These are phyloP conservation scores for Tulasnella sp. DNA, from an alignment of 768 basidiomycete species.

Conservation along the genomic window DNA sequence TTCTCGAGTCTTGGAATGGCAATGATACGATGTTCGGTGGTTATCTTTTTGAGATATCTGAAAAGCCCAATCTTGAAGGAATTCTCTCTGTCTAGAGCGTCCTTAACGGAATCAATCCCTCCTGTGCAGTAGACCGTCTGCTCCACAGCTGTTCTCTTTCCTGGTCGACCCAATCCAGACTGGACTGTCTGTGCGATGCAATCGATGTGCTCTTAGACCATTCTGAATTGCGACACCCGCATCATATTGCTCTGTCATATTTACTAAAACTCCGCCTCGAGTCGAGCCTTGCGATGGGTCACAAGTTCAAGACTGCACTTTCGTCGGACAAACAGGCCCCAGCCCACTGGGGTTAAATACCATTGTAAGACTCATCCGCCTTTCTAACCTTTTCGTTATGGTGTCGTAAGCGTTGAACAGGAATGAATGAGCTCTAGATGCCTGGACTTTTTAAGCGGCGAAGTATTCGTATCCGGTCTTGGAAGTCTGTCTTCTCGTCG, in stretches of 20 bases:
- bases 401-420: background rate
- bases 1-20: background rate
- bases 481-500: background rate
- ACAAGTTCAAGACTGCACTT: background rate
- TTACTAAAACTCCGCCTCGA: background rate
- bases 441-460: background rate
- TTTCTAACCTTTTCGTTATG: background rate
- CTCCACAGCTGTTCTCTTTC: background rate
- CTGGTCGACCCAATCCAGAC: background rate
- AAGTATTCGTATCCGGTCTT: background rate
- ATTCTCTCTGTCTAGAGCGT: background rate
- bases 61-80: background rate
- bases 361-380: background rate
- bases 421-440: too few species aligned
- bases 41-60: background rate
- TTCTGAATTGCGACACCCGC: background rate
- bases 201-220: constrained; percentile 1
- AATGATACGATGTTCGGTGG: background rate
- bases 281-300: background rate
- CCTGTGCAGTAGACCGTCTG: background rate
- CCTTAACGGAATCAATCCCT: background rate
- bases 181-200: background rate
- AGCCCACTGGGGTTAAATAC: background rate
- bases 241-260: background rate
- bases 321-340: background rate